A percentile compares a stretch with the other conserved stretches of the same genome.
Conservation (phyloP, 306 rosid genomes). For the Sphenostylis stenocarpa region DNA sequence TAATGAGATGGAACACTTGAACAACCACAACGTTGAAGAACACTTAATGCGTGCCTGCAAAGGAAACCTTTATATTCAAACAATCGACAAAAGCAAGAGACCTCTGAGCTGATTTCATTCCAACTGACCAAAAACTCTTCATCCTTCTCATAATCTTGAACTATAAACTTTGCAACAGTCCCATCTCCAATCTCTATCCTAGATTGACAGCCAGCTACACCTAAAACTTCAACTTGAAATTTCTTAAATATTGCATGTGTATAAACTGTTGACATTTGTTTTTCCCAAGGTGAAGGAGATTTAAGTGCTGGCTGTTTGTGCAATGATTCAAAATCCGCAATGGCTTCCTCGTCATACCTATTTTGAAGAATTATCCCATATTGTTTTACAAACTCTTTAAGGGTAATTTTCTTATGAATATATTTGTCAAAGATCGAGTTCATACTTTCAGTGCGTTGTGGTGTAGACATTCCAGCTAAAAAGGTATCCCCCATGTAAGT, state of each 20-base stretch:
- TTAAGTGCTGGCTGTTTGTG: constrained; percentile 93
- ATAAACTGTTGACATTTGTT: constrained; percentile 86
- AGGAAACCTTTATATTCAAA: constrained; percentile 92
- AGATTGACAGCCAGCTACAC: constrained; percentile 91
- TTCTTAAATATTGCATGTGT: constrained; percentile 88
- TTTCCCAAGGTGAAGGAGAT: constrained; percentile 98
- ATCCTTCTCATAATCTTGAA: constrained; percentile 83
- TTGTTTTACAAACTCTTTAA: constrained; percentile 84
- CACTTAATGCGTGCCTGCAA: constrained; percentile 82
- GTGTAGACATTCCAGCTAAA: constrained; percentile 81
- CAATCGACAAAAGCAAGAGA: constrained; percentile 81
- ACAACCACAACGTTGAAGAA: constrained; percentile 83
- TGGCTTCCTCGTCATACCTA: constrained; percentile 84
- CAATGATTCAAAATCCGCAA: constrained; percentile 91
- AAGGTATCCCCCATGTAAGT: constrained; percentile 68
- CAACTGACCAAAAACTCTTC: constrained; percentile 68
- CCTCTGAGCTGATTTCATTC: constrained; percentile 71
- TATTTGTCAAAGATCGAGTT: constrained; percentile 90
- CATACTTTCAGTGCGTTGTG: constrained; percentile 84
- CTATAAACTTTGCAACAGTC: constrained; percentile 55
- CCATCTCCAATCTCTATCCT: constrained; percentile 70
- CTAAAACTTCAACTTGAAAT: constrained; percentile 89
- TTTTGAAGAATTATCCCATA: constrained; percentile 79
- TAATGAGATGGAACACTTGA: constrained; percentile 78
- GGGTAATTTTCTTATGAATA: constrained; percentile 81